Evolutionary conservation across 2,329 filamentous ascomycete species (phyloP).

Genomic region (Colletotrichum cordylinicola): DNA sequence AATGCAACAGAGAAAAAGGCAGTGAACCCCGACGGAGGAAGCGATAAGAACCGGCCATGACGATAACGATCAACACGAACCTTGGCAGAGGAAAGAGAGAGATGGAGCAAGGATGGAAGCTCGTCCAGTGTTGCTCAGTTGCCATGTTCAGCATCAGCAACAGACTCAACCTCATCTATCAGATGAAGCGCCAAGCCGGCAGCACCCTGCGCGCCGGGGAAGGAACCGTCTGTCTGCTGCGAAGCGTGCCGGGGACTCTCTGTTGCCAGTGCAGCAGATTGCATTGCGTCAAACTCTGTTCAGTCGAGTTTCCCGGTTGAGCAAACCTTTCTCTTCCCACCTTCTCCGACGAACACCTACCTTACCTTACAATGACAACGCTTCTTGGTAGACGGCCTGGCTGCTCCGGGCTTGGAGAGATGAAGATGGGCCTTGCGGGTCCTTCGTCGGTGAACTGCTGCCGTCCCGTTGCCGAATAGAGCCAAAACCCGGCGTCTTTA

Average conservation of each 20-base stretch:
- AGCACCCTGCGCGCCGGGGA: conserved; percentile 15
- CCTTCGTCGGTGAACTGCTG: background rate
- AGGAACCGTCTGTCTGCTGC: conserved; percentile 2
- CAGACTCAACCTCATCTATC: conserved; percentile 7
- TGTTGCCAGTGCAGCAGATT: background rate
- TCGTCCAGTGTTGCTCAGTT: background rate
- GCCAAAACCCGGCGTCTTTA: background rate
- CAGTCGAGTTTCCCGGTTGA: background rate
- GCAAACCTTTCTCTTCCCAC: background rate
- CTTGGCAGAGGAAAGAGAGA: background rate
- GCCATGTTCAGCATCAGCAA: background rate
- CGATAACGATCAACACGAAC: conserved; percentile 4
- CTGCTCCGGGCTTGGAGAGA: background rate
- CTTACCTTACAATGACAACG: background rate
- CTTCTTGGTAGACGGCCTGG: background rate
- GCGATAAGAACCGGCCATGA: background rate
- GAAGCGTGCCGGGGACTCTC: background rate
- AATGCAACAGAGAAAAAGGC: background rate
- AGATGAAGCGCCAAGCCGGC: conserved; percentile 21
- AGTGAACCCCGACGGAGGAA: background rate
- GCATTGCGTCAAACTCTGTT: background rate
- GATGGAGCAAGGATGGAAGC: conserved; percentile 9
- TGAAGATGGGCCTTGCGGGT: background rate
- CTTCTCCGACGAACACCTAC: background rate
- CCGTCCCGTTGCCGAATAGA: background rate